Evolutionary conservation across 1,139 yeast genomes (phyloP), one percentile per base, ranked within the genome.

Genomic region (Casaregolazyma lundiana): DNA sequence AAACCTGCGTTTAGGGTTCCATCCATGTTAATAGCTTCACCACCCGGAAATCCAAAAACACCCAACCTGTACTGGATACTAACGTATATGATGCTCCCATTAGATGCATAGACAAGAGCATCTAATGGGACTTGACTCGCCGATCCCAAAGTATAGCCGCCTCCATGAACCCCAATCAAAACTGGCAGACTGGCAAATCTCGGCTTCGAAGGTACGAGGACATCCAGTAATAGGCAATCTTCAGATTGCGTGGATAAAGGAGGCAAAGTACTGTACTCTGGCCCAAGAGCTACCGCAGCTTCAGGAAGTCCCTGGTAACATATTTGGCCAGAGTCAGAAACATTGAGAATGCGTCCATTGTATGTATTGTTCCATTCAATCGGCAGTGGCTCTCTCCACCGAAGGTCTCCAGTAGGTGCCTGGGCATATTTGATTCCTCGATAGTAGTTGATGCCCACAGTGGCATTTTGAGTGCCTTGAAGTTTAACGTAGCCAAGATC

Each of bases 31-130:
- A 63, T 50, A 18, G 56, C 60, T n/a, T 47, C 30, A 4, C 67
- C 60, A 7, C 58, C 54, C 21, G 67, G 50, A 49, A 63, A 67
- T 1, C 73, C 73, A 43, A 57, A 64, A 0, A 60, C 62, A 2
- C 65, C 66, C 1, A 67, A 55, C 30, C 71, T 58, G 48, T 67
- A 67, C 40, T 60, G 57, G 38, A 53, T 44, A n/a, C 55, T 35
- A 16, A 60, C 65, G 38, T 50, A 52, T 24, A 58, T 48, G 19
- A 34, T 6, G 6, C 20, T 37, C 15, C 30, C 46, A 2, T 58
- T 64, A 18, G 48, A 51, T 6, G 46, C 35, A n/a, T 35, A 37
- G 29, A 62, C 49, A 9, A 50, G 20, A 29, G 35, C 11, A 6
- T 40, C 34, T 6, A 48, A 47, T 9, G 17, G 11, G 9, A 18